Evolutionary conservation across 2,329 filamentous ascomycete genomes (phyloP).

Genomic region (Zymoseptoria ardabiliae): DNA sequence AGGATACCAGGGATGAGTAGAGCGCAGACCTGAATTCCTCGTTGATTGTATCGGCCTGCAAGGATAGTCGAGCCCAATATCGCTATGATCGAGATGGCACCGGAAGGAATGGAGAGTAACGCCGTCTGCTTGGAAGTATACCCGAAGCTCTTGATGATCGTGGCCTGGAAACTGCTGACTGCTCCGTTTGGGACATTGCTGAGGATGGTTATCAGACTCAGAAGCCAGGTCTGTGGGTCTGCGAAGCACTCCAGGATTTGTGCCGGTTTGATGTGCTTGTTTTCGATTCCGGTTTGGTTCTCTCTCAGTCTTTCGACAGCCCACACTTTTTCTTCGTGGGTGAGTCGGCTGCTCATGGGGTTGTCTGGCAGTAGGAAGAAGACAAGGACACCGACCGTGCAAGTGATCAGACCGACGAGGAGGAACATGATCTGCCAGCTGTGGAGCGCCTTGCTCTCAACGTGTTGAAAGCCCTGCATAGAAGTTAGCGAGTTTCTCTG

Average conservation of each 20-base stretch:
- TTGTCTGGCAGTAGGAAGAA: slow-evolving; percentile 26
- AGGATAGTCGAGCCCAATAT: slow-evolving; percentile 24
- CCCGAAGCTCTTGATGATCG: slow-evolving; percentile 28
- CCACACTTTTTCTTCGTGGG: slow-evolving; percentile 25
- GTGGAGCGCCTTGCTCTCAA: slow-evolving; percentile 12
- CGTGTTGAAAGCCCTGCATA: not conserved
- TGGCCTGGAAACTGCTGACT: slow-evolving; percentile 32
- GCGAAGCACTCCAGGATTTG: slow-evolving; percentile 41
- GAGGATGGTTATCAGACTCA: slow-evolving; percentile 31
- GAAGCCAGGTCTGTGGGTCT: slow-evolving; percentile 40
- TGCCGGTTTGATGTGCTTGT: slow-evolving; percentile 42
- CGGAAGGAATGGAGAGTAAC: slow-evolving; percentile 48
- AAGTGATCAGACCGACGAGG: slow-evolving; percentile 38
- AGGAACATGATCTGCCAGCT: slow-evolving; percentile 49
- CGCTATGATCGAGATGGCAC: slow-evolving; percentile 44
- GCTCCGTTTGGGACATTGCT: slow-evolving; percentile 36
- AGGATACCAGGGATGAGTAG: slow-evolving; percentile 25
- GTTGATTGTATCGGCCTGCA: slow-evolving; percentile 24
- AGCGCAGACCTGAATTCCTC: slow-evolving; percentile 23
- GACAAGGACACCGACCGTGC: slow-evolving; percentile 30
- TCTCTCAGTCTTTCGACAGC: slow-evolving; percentile 37
- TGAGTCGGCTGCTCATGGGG: slow-evolving; percentile 24
- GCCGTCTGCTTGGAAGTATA: slow-evolving; percentile 25
- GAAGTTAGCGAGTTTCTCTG: not conserved
- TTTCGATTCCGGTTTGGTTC: slow-evolving; percentile 46